These are phyloP conservation scores for Trichosporon coremiiforme DNA, from an alignment of 1,284 basidiomycete species.

Conservation along the genomic window DNA sequence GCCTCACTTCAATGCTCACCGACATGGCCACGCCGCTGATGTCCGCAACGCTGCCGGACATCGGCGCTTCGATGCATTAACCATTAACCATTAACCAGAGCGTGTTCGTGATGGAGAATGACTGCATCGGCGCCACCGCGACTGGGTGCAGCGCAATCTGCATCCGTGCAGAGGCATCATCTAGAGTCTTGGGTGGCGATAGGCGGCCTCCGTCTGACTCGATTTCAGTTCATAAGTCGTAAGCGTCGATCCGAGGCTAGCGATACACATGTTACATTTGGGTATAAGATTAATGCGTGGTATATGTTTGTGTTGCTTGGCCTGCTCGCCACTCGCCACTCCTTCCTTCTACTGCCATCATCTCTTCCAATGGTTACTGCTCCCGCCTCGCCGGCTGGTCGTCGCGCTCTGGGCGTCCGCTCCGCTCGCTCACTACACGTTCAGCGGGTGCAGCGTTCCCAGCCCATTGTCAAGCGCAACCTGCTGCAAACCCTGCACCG, in stretches of 20 bases:
- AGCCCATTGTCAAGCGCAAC: conserved; percentile 21
- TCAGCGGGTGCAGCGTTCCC: conserved; percentile 9
- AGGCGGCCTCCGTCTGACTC: neutral
- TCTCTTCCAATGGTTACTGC: too few relatives aligned
- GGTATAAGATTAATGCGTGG: neutral
- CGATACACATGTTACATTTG: neutral
- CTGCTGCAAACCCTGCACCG: conserved; percentile 19
- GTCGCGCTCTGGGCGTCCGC: too few relatives aligned
- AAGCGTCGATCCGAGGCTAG: neutral
- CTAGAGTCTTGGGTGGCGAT: neutral
- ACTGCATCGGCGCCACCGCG: neutral
- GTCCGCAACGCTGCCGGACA: too few relatives aligned
- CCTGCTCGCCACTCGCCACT: neutral
- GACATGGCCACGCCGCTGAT: neutral
- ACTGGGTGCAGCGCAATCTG: too few relatives aligned
- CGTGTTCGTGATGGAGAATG: too few relatives aligned
- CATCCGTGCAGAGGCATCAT: neutral
- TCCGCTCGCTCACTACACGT: neutral
- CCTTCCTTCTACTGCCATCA: too few relatives aligned
- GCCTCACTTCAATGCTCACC: neutral
- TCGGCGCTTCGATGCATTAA: too few relatives aligned
- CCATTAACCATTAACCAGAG: too few relatives aligned
- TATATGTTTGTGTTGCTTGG: neutral
- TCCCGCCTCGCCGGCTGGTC: too few relatives aligned
- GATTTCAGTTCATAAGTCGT: conserved; percentile 1